These are phyloP conservation scores for Nymphaea colorata DNA, from an alignment of 164 flowering plant species.

Conservation along the genomic window DNA sequence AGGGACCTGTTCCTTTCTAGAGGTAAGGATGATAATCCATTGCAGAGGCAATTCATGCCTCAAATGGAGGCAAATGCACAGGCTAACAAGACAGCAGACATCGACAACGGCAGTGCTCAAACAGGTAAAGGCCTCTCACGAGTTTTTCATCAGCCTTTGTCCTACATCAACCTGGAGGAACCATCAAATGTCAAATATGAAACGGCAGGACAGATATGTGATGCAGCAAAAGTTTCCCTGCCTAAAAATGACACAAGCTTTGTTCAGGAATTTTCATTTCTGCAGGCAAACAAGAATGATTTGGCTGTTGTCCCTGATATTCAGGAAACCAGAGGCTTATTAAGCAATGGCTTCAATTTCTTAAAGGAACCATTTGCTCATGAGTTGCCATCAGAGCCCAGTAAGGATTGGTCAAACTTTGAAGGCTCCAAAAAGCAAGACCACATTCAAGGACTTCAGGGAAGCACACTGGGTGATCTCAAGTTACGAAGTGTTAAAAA, in stretches of 20 bases:
- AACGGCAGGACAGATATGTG: not conserved
- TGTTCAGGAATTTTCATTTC: not conserved
- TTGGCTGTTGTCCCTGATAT: not conserved
- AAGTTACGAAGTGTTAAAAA: not conserved
- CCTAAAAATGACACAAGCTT: not conserved
- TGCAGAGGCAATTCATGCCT: not conserved
- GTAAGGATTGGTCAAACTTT: constrained; percentile 9
- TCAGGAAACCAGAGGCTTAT: not conserved
- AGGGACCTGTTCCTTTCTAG: constrained; percentile 18
- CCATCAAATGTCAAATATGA: not conserved
- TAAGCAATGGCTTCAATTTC: too few relatives aligned
- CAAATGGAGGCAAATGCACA: not conserved
- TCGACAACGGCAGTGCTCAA: not conserved
- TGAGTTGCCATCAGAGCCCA: not conserved
- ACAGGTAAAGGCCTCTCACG: not conserved
- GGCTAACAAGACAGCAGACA: not conserved
- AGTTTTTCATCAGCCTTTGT: not conserved
- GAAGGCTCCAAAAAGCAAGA: constrained; percentile 22
- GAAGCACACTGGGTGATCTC: not conserved
- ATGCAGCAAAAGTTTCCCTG: not conserved
- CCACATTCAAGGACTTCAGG: not conserved
- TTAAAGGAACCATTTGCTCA: not conserved
- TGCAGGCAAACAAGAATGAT: not conserved
- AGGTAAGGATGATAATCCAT: constrained; percentile 16
- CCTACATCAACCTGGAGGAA: not conserved